Percentiles rank a stretch among this genome's conserved stretches.
phyloP scores from a whole-genome alignment of 139 green algal species.

The Closterium sp. region DNA sequence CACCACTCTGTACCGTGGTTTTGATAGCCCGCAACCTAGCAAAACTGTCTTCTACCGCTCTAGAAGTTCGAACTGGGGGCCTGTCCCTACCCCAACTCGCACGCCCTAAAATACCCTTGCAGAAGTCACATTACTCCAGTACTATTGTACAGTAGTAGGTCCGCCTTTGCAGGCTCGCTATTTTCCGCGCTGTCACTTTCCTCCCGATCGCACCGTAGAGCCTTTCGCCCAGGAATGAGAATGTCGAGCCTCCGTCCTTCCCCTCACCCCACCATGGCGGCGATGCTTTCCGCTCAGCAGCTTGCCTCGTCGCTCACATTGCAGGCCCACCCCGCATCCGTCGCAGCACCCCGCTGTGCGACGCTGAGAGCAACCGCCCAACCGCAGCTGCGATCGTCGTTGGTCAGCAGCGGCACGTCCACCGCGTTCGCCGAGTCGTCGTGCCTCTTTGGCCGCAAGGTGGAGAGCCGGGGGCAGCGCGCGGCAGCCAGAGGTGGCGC shows the following conservation, averaged over 20 bases:
- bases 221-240: neutral
- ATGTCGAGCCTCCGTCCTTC: neutral
- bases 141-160: too few relatives aligned
- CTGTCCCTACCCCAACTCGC: too few relatives aligned
- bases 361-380: neutral
- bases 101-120: too few relatives aligned
- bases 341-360: neutral
- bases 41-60: too few relatives aligned
- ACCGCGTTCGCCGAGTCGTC: neutral
- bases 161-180: neutral
- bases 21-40: too few relatives aligned
- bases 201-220: neutral
- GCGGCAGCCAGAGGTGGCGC: neutral
- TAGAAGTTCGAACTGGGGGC: too few relatives aligned
- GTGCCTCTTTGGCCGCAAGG: neutral
- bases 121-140: too few relatives aligned
- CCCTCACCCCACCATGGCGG: neutral
- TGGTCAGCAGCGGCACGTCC: neutral
- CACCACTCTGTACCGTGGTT: too few relatives aligned
- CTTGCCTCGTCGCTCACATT: neutral
- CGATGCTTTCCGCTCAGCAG: neutral
- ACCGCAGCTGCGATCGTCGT: neutral
- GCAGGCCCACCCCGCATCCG: neutral
- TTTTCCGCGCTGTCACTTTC: neutral
- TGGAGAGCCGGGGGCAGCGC: neutral